Percentiles rank a stretch among this genome's conserved stretches.
phyloP scores from a whole-genome alignment of 2,329 filamentous ascomycete genomes.

The Herpotrichia juniperi region DNA sequence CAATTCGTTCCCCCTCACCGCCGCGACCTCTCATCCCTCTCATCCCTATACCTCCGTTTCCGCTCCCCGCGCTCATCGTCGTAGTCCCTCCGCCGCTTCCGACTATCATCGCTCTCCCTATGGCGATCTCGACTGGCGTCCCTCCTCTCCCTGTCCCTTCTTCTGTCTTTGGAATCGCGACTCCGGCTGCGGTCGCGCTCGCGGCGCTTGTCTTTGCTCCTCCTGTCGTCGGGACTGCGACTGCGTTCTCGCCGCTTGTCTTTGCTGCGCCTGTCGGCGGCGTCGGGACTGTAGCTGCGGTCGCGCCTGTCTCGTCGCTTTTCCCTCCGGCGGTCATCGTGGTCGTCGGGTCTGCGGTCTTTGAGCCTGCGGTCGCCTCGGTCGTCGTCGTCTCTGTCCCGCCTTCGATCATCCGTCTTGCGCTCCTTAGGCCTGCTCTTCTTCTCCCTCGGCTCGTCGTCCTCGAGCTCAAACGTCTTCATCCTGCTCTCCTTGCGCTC shows the following conservation, averaged over 20 bases:
- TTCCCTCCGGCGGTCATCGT: slow-evolving; percentile 6
- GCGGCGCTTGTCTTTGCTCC: background rate
- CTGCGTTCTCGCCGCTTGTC: slow-evolving; percentile 25
- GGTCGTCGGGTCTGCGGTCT: slow-evolving; percentile 4
- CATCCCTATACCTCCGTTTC: slow-evolving; percentile 15
- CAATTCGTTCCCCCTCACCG: too few species aligned
- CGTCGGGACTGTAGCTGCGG: background rate
- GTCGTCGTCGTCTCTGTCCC: slow-evolving; percentile 10
- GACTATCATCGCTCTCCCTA: slow-evolving; percentile 26
- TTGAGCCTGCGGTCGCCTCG: background rate
- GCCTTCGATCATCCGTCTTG: slow-evolving; percentile 17
- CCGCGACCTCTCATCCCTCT: background rate
- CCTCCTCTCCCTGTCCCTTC: background rate
- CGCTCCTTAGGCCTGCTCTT: slow-evolving; percentile 30
- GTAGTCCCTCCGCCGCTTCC: slow-evolving; percentile 30
- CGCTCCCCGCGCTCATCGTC: slow-evolving; percentile 26
- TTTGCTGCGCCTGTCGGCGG: slow-evolving; percentile 11
- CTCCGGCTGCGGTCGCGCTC: slow-evolving; percentile 1
- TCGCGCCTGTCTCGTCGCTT: slow-evolving; percentile 6
- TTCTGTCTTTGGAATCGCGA: background rate
- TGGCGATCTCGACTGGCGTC: slow-evolving; percentile 10
- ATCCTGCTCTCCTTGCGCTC: slow-evolving; percentile 14
- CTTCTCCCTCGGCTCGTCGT: slow-evolving; percentile 16
- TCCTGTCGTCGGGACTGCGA: slow-evolving; percentile 1
- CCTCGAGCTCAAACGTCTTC: slow-evolving; percentile 17